Evolutionary conservation across 345 rosid species (phyloP).

Genomic region (Odontarrhena argentea): DNA sequence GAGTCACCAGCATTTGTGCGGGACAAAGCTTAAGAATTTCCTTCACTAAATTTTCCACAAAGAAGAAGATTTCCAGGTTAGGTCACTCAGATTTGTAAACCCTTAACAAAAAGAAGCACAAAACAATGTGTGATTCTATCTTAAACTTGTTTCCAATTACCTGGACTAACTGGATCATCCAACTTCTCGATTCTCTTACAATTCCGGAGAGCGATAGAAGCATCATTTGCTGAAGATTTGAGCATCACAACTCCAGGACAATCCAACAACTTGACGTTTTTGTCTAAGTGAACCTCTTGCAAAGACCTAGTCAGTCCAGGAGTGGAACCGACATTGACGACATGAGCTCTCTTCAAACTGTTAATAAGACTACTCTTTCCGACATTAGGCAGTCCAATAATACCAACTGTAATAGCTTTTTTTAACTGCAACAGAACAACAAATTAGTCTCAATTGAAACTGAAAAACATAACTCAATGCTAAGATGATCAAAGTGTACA

Average conservation of each 20-base stretch:
- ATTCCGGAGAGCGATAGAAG: slow-evolving; percentile 79
- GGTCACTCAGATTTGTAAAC: slow-evolving; percentile 11
- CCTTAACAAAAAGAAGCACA: slow-evolving; percentile 3
- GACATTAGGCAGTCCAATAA: slow-evolving; percentile 94
- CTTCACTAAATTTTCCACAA: slow-evolving; percentile 56
- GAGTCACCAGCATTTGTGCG: slow-evolving; percentile 59
- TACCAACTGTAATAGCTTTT: slow-evolving; percentile 88
- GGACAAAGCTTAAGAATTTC: slow-evolving; percentile 90
- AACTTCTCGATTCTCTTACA: slow-evolving; percentile 97
- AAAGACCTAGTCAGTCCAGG: slow-evolving; percentile 92
- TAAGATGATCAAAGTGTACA: neutral
- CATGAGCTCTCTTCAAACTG: slow-evolving; percentile 94
- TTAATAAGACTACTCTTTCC: slow-evolving; percentile 99
- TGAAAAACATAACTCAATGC: slow-evolving; percentile 8
- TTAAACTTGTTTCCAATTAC: slow-evolving; percentile 41
- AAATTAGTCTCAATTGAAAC: neutral
- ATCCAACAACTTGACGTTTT: slow-evolving; percentile 85
- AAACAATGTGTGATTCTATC: neutral
- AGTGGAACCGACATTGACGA: slow-evolving; percentile 91
- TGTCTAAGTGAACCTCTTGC: slow-evolving; percentile 97
- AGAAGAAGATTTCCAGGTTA: slow-evolving; percentile 29
- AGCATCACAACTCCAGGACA: slow-evolving; percentile 99
- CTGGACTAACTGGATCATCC: slow-evolving; percentile 93
- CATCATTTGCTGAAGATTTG: slow-evolving; percentile 66
- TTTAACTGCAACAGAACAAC: slow-evolving; percentile 62